Conservation (phyloP, 345 rosid species). For the Aquilaria sinensis region DNA sequence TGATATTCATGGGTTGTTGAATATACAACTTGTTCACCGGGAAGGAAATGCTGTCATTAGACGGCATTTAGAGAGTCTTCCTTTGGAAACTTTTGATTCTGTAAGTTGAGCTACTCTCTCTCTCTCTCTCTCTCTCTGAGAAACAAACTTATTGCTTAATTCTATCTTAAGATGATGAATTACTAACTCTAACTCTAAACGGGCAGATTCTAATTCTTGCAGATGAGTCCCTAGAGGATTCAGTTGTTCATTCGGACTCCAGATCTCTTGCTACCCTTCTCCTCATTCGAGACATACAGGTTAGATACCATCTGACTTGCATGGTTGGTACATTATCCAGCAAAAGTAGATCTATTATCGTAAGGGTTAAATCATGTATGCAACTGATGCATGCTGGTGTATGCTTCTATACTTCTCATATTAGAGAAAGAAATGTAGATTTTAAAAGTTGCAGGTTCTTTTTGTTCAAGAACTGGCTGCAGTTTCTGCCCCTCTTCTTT, state of each 20-base stretch:
- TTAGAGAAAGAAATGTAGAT: background rate
- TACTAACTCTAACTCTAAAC: conserved; percentile 46
- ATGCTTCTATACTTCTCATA: background rate
- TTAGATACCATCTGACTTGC: conserved; percentile 3
- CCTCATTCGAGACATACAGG: conserved; percentile 96
- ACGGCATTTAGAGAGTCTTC: conserved; percentile 80
- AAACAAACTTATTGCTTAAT: background rate
- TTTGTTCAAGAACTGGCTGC: too few relatives aligned
- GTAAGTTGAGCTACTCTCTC: conserved; percentile 41
- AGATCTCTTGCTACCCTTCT: conserved; percentile 95
- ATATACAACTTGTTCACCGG: conserved; percentile 73
- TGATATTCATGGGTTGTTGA: conserved; percentile 41
- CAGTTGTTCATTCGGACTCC: conserved; percentile 89
- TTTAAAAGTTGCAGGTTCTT: background rate
- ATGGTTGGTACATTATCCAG: too few relatives aligned
- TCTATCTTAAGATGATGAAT: background rate
- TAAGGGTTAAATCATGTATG: background rate
- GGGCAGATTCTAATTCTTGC: conserved; percentile 93
- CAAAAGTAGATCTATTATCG: background rate
- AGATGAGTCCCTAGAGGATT: conserved; percentile 92
- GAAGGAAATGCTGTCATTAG: conserved; percentile 83
- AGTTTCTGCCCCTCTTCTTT: background rate
- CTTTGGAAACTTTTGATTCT: conserved; percentile 91
- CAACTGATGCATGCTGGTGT: background rate
- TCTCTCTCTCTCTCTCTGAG: background rate